Conservation (phyloP, 1,284 basidiomycete species). For the Tilletiopsis washingtonensis region DNA sequence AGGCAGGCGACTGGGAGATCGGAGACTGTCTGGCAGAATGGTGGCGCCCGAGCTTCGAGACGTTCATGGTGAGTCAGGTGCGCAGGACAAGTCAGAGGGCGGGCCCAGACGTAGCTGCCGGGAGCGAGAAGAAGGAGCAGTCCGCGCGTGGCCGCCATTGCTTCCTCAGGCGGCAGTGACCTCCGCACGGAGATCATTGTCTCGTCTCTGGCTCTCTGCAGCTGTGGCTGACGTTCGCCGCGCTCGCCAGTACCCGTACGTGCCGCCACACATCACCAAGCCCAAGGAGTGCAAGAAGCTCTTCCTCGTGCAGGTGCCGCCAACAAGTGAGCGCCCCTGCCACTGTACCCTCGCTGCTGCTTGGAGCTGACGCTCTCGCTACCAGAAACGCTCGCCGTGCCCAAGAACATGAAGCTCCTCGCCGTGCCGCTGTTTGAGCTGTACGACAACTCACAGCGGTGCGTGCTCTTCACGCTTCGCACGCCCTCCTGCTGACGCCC, state of each 20-base stretch:
- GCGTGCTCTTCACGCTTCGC: too few species aligned
- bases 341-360: background rate
- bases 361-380: too few species aligned
- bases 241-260: conserved; percentile 75
- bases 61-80: conserved; percentile 80
- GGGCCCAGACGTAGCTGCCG: too few species aligned
- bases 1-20: conserved; percentile 68
- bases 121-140: too few species aligned
- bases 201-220: too few species aligned
- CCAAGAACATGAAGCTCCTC: conserved; percentile 96
- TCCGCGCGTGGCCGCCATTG: too few species aligned
- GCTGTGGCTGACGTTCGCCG: conserved; percentile 4
- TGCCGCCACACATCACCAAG: conserved; percentile 90
- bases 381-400: conserved; percentile 85
- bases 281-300: conserved; percentile 98
- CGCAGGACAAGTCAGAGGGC: too few species aligned
- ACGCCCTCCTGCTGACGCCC: background rate
- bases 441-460: conserved; percentile 91
- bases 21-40: conserved; percentile 89
- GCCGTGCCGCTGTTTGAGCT: conserved; percentile 86
- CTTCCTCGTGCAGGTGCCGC: conserved; percentile 89
- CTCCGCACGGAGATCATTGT: background rate
- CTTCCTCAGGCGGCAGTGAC: too few species aligned
- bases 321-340: conserved; percentile 62
- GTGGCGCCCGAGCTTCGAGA: conserved; percentile 97